Base-by-base conservation (phyloP, 768 basidiomycete species). In the Lactarius sp. region DNA sequence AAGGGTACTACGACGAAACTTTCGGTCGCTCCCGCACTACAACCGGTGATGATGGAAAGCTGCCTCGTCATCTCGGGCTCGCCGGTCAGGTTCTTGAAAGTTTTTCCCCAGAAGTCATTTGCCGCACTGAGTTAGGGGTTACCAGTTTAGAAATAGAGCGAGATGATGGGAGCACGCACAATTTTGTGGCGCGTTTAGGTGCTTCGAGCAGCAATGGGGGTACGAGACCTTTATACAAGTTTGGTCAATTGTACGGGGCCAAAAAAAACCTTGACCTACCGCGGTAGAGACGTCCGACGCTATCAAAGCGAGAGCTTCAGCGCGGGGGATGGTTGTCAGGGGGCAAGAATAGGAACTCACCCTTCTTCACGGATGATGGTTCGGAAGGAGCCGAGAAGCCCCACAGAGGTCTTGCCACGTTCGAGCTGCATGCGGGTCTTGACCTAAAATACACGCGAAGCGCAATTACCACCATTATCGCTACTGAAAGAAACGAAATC, bases 341-440 rank as follows among this genome's bases (percentile, higher is more conserved):
- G 1, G 57, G 56, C 51, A 10, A 52, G 18, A 50, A 33, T 52
- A 20, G 27, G 22, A 31, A 72, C 83, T 69, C 69, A 97, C 95
- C 96, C 97, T 81, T 99, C 96, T 71, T 92, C 81, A 58, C 82
- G 85, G 31, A 99, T 77, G 72, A 99, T 98, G 14, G 85, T 80
- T 62, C 78, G 79, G 75, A 99, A 87, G 36, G 85, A 92, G 50
- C 92, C 89, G 27, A 97, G 79, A 70, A 98, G 82, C 6, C 94
- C 91, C 61, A 83, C 79, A 51, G 82, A 75, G 41, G 80, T 76
- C 76, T 90, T 92, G 3, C 92, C 92, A 5, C 87, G 90, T 73
- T 91, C 89, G n/a, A 99, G 81, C 73, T 99, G 97, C 86, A 98
- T 95, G 33, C 97, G 91, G 22, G 97, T 99, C 78, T 99, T 98